Evolutionary conservation across 2,329 filamentous ascomycete genomes (phyloP), one percentile per base, ranked within the genome.

Genomic region (Zymoseptoria passerinii): DNA sequence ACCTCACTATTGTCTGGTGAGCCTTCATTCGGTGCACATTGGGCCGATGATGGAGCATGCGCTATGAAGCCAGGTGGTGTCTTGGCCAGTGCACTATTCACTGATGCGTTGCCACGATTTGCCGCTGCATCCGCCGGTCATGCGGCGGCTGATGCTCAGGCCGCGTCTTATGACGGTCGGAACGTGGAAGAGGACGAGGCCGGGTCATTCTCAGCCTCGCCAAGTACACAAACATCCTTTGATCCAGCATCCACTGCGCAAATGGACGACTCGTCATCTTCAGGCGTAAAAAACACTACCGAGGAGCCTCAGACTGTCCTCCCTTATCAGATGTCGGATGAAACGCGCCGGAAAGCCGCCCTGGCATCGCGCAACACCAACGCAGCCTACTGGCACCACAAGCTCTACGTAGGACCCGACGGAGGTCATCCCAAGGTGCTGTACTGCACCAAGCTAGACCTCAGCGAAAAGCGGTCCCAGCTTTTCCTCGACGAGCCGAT

Each of bases 371-470:
- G 52, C 6, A 71, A 59, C 57, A 63, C 66, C 5, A 61, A 58
- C 23, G 65, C 67, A n/a, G 66, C 67, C 2, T 71, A 65, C 60
- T 94, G 88, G 88, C 83, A 81, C 1, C 83, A 91, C 70, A 77
- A 68, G 1, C 72, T 90, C 57, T 94, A 92, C 69, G 80, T 83
- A 82, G 48, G 80, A 78, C 54, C 83, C 90, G 51, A 81, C 80
- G 0, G 84, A 92, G 68, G 82, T 28, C 81, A 79, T 54, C 83
- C 91, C 51, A 80, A 80, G 56, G 83, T 95, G 0, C 84, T 94
- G 69, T 96, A 96, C 72, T 95, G 90, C 76, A 84, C 77, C 53
- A 87, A 78, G 58, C 81, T 80, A 50, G 76, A 83, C 40, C 83
- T 82, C 2, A 87, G 88, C 18, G 90, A 96, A 70, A 74, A 77